Conservation (phyloP, 78 protist genomes). For the Emiliania huxleyi region DNA sequence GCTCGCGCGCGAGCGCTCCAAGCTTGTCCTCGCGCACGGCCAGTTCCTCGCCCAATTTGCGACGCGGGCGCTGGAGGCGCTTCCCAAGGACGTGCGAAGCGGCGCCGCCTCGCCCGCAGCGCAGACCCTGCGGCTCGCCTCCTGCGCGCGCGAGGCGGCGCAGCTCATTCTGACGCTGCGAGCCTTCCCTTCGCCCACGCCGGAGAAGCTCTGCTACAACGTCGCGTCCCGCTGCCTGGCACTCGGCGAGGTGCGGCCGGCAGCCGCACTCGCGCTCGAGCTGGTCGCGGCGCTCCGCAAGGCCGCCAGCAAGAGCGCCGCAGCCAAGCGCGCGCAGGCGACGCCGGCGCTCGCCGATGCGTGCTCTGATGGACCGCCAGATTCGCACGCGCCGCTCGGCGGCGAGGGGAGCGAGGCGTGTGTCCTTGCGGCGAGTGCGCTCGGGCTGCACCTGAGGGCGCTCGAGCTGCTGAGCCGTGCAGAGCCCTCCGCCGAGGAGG, state of each 20-base stretch:
- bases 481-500: not conserved
- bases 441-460: not conserved
- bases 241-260: not conserved
- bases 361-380: too few relatives aligned
- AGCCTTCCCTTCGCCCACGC: not conserved
- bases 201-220: slow-evolving; percentile 1
- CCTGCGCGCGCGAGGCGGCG: not conserved
- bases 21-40: not conserved
- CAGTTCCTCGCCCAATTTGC: not conserved
- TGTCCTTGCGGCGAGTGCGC: not conserved
- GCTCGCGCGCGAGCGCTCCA: not conserved
- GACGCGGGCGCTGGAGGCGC: not conserved
- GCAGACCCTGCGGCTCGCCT: not conserved
- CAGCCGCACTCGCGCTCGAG: not conserved
- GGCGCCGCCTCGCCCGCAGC: not conserved
- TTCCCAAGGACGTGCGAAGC: not conserved
- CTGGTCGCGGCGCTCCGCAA: not conserved
- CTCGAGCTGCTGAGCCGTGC: too few relatives aligned
- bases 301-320: not conserved
- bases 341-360: not conserved
- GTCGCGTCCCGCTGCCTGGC: not conserved
- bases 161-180: not conserved
- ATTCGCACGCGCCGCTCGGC: not conserved
- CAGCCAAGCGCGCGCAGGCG: not conserved
- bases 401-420: not conserved